phyloP scores from a whole-genome alignment of 257 asterid genomes.

The Solanum pinnatisectum region DNA sequence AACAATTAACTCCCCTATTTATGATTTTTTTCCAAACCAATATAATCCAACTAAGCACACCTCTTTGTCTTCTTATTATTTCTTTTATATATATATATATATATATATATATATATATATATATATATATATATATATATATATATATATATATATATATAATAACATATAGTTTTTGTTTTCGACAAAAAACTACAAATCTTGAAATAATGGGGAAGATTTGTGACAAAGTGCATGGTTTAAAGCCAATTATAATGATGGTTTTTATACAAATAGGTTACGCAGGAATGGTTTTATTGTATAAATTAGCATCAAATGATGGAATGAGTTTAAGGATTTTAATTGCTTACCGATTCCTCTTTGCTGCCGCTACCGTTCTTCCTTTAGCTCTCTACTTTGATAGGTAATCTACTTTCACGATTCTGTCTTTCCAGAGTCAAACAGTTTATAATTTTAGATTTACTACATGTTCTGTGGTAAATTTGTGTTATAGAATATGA shows the following conservation, averaged over 20 bases:
- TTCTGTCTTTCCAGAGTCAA: neutral
- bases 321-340: conserved; percentile 43
- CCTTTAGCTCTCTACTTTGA: conserved; percentile 62
- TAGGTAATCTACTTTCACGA: neutral
- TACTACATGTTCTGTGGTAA: too few relatives aligned
- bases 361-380: conserved; percentile 38
- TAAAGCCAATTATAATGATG: conserved; percentile 62
- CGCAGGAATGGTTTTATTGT: conserved; percentile 32
- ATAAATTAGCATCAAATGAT: conserved; percentile 38
- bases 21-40: neutral
- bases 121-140: neutral
- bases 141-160: neutral
- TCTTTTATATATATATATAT: neutral
- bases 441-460: neutral
- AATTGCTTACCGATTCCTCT: conserved; percentile 55
- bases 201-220: conserved; percentile 19
- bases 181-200: neutral
- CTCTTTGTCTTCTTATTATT: neutral
- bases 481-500: too few relatives aligned
- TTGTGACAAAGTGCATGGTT: conserved; percentile 25
- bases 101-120: neutral
- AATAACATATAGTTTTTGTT: too few relatives aligned
- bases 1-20: neutral
- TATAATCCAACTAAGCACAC: neutral
- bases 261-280: conserved; percentile 23